Percentiles rank a stretch among this genome's conserved stretches.
phyloP scores from a whole-genome alignment of 768 basidiomycete species.

The Suillus lakei region DNA sequence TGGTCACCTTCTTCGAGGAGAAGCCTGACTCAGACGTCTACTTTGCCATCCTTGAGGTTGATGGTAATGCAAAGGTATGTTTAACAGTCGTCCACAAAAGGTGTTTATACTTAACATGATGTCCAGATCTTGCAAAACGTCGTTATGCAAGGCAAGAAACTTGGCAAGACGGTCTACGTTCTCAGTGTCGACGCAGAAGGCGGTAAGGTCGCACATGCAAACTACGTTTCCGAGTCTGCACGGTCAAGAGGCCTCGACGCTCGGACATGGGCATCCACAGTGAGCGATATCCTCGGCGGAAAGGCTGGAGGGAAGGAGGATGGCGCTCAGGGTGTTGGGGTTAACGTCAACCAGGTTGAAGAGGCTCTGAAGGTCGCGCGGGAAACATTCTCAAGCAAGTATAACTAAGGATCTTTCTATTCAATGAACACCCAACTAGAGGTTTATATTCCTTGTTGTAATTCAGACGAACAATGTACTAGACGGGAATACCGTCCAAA shows the following conservation, averaged over 20 bases:
- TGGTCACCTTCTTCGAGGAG: conserved; percentile 77
- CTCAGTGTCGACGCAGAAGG: conserved; percentile 76
- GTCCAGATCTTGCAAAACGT: conserved; percentile 75
- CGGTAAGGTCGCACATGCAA: conserved; percentile 85
- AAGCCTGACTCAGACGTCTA: conserved; percentile 74
- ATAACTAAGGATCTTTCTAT: not conserved
- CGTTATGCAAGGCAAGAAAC: conserved; percentile 77
- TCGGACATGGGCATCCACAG: conserved; percentile 83
- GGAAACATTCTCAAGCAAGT: conserved; percentile 38
- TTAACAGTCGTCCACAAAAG: not conserved
- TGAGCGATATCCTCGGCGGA: conserved; percentile 83
- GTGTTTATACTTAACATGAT: conserved; percentile 9
- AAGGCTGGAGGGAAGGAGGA: conserved; percentile 99
- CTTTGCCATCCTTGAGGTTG: conserved; percentile 72
- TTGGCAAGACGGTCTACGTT: conserved; percentile 85
- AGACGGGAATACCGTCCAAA: no score
- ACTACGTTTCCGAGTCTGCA: conserved; percentile 69
- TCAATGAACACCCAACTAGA: not conserved
- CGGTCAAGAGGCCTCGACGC: conserved; percentile 79
- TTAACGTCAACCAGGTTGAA: conserved; percentile 59
- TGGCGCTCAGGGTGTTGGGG: conserved; percentile 86
- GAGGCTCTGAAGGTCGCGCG: conserved; percentile 70
- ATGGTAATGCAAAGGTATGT: conserved; percentile 84
- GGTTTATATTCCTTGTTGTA: not conserved
- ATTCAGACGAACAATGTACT: not conserved